Percentiles rank a stretch among this genome's conserved stretches.
Evolutionary conservation across 345 rosid genomes (phyloP).

Genomic region (Acer yangbiense): DNA sequence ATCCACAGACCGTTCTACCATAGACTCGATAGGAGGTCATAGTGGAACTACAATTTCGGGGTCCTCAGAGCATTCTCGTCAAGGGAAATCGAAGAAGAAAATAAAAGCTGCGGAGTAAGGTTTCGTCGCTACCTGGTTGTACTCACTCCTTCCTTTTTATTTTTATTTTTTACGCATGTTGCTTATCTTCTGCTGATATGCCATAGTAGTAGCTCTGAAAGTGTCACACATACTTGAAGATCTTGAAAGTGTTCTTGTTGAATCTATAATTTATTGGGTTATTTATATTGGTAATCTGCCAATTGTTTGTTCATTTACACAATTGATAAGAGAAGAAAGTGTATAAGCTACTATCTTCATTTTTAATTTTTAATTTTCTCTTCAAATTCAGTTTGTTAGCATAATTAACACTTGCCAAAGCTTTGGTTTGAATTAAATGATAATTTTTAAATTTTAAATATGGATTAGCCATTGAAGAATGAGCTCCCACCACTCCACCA

Average conservation of each 20-base stretch:
- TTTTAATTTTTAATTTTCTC: neutral
- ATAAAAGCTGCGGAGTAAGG: slow-evolving; percentile 31
- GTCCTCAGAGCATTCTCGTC: slow-evolving; percentile 32
- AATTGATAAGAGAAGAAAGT: neutral
- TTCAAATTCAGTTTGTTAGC: too few species aligned
- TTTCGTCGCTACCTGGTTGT: neutral
- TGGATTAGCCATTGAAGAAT: too few species aligned
- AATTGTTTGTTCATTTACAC: neutral
- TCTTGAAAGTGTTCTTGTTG: neutral
- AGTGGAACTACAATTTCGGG: slow-evolving; percentile 32
- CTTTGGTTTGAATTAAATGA: too few species aligned
- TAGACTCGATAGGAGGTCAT: slow-evolving; percentile 26
- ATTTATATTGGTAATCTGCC: neutral
- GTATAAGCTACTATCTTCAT: neutral
- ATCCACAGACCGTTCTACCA: slow-evolving; percentile 27
- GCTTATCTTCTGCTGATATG: neutral
- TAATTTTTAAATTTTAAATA: too few species aligned
- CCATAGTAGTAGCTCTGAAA: neutral
- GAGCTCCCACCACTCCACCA: too few species aligned
- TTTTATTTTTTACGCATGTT: neutral
- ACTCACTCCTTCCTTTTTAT: neutral
- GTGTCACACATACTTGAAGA: neutral
- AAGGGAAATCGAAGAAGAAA: slow-evolving; percentile 37
- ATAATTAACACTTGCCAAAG: too few species aligned
- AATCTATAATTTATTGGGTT: neutral